A percentile compares a stretch with the other conserved stretches of the same genome.
Conservation (phyloP, 176 grass and related monocot genomes). For the Pontederia paniculata region DNA sequence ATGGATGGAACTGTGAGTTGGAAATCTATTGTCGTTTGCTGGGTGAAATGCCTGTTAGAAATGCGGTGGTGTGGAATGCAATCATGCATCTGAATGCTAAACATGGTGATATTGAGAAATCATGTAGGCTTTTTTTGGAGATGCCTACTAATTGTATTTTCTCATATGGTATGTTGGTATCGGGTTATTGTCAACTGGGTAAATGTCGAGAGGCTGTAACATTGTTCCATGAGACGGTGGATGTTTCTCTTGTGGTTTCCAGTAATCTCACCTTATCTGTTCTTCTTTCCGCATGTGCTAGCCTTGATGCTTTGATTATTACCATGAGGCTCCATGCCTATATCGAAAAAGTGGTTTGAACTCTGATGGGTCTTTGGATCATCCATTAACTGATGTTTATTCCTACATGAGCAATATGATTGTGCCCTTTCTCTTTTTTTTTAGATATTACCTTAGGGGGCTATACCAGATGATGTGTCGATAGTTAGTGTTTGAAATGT, state of each 20-base stretch:
- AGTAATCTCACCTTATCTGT: constrained; percentile 16
- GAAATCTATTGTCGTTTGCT: constrained; percentile 22
- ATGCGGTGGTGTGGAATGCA: constrained; percentile 40
- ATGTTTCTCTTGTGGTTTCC: constrained; percentile 22
- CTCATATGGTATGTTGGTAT: constrained; percentile 41
- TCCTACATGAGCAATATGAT: constrained; percentile 41
- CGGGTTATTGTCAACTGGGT: constrained; percentile 36
- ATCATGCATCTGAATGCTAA: constrained; percentile 65
- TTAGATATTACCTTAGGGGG: constrained; percentile 34
- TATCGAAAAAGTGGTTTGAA: constrained; percentile 37
- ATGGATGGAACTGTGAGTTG: constrained; percentile 30
- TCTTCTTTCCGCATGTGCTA: constrained; percentile 42
- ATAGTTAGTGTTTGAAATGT: constrained; percentile 62
- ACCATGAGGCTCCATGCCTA: constrained; percentile 50
- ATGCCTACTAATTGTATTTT: constrained; percentile 9
- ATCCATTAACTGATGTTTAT: constrained; percentile 62
- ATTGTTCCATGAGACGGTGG: constrained; percentile 53
- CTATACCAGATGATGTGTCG: constrained; percentile 52
- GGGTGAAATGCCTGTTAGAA: constrained; percentile 33
- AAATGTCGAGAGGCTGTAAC: constrained; percentile 35
- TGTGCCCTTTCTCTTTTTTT: constrained; percentile 48
- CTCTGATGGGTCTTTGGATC: constrained; percentile 28
- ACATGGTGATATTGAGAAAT: constrained; percentile 22
- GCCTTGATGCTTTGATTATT: constrained; percentile 40
- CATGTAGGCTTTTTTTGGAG: constrained; percentile 2